Evolutionary conservation across 129 eudicot genomes (phyloP).

Genomic region (Flaveria linearis): DNA sequence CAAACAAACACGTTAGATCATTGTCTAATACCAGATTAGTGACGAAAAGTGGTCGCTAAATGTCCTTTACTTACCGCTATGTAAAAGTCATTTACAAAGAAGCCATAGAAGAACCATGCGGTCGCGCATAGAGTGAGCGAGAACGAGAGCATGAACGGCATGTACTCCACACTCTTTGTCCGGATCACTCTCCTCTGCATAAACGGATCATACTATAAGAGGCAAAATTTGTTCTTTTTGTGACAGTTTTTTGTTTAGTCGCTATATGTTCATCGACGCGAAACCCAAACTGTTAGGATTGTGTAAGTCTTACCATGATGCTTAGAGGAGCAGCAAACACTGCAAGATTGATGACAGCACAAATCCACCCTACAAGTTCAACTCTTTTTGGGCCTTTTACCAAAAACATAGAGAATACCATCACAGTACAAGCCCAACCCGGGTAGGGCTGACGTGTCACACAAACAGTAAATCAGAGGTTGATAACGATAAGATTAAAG

Average conservation of each 20-base stretch:
- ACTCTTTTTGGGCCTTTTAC: slow-evolving; percentile 50
- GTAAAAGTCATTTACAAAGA: slow-evolving; percentile 52
- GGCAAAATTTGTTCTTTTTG: not conserved
- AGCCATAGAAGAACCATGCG: slow-evolving; percentile 80
- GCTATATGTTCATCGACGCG: not conserved
- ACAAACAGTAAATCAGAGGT: too few species aligned
- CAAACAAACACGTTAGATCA: slow-evolving; percentile 4
- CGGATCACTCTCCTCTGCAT: slow-evolving; percentile 61
- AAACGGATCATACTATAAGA: not conserved
- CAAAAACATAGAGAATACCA: slow-evolving; percentile 39
- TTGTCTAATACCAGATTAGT: not conserved
- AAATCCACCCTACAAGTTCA: slow-evolving; percentile 62
- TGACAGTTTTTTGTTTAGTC: not conserved
- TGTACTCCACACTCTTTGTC: slow-evolving; percentile 71
- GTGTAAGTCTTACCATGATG: slow-evolving; percentile 50
- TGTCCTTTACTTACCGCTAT: slow-evolving; percentile 51
- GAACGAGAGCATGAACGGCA: slow-evolving; percentile 67
- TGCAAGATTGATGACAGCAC: slow-evolving; percentile 55
- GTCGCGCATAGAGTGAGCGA: slow-evolving; percentile 63
- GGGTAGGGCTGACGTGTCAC: too few species aligned
- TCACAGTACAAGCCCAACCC: too few species aligned
- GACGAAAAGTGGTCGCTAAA: not conserved
- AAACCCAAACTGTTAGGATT: not conserved
- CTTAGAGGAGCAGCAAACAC: slow-evolving; percentile 79
- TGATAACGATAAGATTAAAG: too few species aligned